Conservation (phyloP, 805 yeast species). For the Zygotorulaspora sp. region DNA sequence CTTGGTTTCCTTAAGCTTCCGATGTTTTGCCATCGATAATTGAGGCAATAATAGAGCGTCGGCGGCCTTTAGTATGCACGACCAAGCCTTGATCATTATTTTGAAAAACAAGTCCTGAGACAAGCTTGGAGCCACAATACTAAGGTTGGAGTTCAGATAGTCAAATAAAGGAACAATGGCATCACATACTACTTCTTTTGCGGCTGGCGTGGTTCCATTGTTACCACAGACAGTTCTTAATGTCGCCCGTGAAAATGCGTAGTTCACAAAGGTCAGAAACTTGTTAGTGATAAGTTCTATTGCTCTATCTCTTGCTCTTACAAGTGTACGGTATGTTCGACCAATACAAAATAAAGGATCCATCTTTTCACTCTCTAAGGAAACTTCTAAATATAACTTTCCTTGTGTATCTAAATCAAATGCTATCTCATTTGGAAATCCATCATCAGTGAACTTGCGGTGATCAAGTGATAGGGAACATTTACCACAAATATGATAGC, state of each 20-base stretch:
- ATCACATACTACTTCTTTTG: slow-evolving; percentile 49
- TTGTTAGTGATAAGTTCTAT: slow-evolving; percentile 68
- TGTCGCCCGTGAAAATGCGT: slow-evolving; percentile 52
- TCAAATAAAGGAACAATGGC: slow-evolving; percentile 71
- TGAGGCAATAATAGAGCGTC: slow-evolving; percentile 75
- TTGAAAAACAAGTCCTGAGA: slow-evolving; percentile 51
- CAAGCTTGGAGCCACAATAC: slow-evolving; percentile 55
- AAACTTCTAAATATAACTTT: slow-evolving; percentile 55
- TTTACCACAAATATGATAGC: slow-evolving; percentile 64
- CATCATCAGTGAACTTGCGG: slow-evolving; percentile 57
- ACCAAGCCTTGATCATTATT: slow-evolving; percentile 80
- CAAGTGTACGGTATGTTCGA: slow-evolving; percentile 60
- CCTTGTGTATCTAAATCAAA: slow-evolving; percentile 68
- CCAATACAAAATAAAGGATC: slow-evolving; percentile 83
- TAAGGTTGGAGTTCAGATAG: slow-evolving; percentile 63
- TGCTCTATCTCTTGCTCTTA: slow-evolving; percentile 61
- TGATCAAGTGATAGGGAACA: slow-evolving; percentile 59
- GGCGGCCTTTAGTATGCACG: slow-evolving; percentile 59
- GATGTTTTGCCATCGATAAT: slow-evolving; percentile 42
- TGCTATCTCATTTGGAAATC: slow-evolving; percentile 56
- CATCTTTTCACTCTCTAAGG: slow-evolving; percentile 72
- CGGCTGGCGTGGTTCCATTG: slow-evolving; percentile 42
- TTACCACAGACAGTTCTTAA: slow-evolving; percentile 52
- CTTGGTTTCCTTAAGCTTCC: slow-evolving; percentile 35
- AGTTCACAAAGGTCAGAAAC: slow-evolving; percentile 59